A percentile compares a stretch with the other conserved stretches of the same genome.
phyloP scores from a whole-genome alignment of 306 rosid genomes.

The Rosa lucieae region DNA sequence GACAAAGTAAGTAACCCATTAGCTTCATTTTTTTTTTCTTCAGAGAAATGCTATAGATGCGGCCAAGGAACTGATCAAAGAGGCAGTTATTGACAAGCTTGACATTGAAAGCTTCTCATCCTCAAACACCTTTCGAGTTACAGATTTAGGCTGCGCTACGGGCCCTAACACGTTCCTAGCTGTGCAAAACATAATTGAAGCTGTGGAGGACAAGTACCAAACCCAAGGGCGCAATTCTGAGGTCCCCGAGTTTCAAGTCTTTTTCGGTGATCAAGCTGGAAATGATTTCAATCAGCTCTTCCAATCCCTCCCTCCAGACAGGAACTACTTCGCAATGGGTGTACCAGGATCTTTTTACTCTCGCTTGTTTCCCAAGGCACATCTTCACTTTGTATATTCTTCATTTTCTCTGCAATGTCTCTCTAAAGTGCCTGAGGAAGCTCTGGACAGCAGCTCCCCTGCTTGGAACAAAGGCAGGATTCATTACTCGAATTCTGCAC shows the following conservation, averaged over 20 bases:
- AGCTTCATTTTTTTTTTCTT: neutral
- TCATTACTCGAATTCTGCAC: conserved; percentile 15
- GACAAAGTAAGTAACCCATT: neutral
- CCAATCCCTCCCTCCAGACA: conserved; percentile 18
- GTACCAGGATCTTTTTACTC: conserved; percentile 30
- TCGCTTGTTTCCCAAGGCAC: conserved; percentile 22
- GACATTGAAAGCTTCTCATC: conserved; percentile 4
- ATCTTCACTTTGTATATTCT: conserved; percentile 30
- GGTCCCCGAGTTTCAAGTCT: conserved; percentile 28
- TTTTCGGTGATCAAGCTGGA: conserved; percentile 14
- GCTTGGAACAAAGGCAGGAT: conserved; percentile 28
- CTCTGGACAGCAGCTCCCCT: conserved; percentile 14
- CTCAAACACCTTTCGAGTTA: conserved; percentile 14
- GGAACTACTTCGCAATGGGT: conserved; percentile 10
- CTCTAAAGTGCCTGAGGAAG: conserved; percentile 21
- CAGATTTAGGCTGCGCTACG: conserved; percentile 41
- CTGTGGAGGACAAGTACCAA: conserved; percentile 21
- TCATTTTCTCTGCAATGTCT: conserved; percentile 21
- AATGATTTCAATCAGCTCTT: conserved; percentile 36
- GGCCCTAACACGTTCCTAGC: conserved; percentile 48
- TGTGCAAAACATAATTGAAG: conserved; percentile 33
- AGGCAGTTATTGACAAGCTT: conserved; percentile 26
- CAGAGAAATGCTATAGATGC: conserved; percentile 15
- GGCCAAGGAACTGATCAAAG: conserved; percentile 20
- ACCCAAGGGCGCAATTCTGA: neutral